A percentile compares a stretch with the other conserved stretches of the same genome.
phyloP scores from a whole-genome alignment of 176 grass and related monocot species.

The Aegilops sharonensis region DNA sequence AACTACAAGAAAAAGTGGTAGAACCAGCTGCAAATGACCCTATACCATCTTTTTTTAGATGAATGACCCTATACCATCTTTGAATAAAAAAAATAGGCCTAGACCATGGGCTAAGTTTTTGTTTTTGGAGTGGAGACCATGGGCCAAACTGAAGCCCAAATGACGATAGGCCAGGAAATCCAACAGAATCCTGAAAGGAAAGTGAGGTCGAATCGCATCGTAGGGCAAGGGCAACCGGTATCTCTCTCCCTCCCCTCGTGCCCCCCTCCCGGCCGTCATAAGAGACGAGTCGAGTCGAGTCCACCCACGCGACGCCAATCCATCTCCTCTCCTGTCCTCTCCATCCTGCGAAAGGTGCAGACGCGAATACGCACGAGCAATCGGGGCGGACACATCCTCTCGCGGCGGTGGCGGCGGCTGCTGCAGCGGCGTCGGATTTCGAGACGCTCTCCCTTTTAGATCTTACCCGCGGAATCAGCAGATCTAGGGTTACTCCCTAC shows the following conservation, averaged over 20 bases:
- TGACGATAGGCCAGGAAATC: background rate
- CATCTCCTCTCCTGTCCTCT: background rate
- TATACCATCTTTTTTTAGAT: too few relatives aligned
- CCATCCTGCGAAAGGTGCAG: background rate
- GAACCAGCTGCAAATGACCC: too few relatives aligned
- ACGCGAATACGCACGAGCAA: background rate
- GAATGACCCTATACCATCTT: too few relatives aligned
- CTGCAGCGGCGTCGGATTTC: background rate
- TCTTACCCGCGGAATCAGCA: background rate
- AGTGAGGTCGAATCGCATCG: background rate
- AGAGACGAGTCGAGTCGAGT: constrained; percentile 2
- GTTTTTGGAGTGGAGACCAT: too few relatives aligned
- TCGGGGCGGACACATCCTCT: constrained; percentile 4
- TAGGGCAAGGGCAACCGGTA: background rate
- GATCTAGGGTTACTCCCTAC: constrained; percentile 47
- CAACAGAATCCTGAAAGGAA: background rate
- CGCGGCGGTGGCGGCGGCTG: background rate
- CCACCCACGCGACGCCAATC: constrained; percentile 14
- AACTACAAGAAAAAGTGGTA: too few relatives aligned
- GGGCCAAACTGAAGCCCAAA: background rate
- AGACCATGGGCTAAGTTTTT: too few relatives aligned
- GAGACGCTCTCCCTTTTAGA: background rate
- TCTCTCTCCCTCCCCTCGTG: background rate
- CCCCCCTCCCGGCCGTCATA: background rate
- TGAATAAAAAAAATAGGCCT: too few relatives aligned